phyloP scores from a whole-genome alignment of 768 basidiomycete species.

The Russula lepida region DNA sequence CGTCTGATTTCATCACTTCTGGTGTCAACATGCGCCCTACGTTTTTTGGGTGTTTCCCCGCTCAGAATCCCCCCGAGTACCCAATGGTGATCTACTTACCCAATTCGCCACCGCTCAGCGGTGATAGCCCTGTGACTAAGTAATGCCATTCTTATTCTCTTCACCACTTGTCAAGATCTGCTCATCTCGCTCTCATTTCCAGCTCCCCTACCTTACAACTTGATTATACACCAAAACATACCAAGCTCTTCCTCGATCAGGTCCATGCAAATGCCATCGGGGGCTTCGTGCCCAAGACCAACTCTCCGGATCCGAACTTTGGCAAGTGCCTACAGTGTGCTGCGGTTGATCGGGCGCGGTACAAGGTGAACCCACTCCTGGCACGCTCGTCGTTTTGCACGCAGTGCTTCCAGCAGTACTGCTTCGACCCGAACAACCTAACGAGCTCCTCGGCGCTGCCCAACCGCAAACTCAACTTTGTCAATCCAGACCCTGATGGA shows the following conservation, averaged over 20 bases:
- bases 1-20: constrained; percentile 43
- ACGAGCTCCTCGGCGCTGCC: constrained; percentile 25
- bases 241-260: constrained; percentile 52
- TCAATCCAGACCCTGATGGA: constrained; percentile 49
- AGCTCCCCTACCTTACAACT: constrained; percentile 47
- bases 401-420: no score
- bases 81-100: no score
- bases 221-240: constrained; percentile 47
- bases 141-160: constrained; percentile 23
- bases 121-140: constrained; percentile 58
- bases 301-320: constrained; percentile 45
- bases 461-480: constrained; percentile 34
- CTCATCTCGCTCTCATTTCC: no score
- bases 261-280: constrained; percentile 46
- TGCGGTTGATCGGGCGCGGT: no score
- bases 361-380: no score
- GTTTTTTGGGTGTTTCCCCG: constrained; percentile 71
- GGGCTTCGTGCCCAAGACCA: constrained; percentile 55
- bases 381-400: no score
- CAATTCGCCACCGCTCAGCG: constrained; percentile 62
- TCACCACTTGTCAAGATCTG: not conserved
- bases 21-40: constrained; percentile 62
- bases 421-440: no score
- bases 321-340: constrained; percentile 56
- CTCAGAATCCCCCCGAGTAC: constrained; percentile 40